These are phyloP conservation scores for Clarireedia hainanense DNA, from an alignment of 2,329 filamentous ascomycete genomes.

Conservation along the genomic window DNA sequence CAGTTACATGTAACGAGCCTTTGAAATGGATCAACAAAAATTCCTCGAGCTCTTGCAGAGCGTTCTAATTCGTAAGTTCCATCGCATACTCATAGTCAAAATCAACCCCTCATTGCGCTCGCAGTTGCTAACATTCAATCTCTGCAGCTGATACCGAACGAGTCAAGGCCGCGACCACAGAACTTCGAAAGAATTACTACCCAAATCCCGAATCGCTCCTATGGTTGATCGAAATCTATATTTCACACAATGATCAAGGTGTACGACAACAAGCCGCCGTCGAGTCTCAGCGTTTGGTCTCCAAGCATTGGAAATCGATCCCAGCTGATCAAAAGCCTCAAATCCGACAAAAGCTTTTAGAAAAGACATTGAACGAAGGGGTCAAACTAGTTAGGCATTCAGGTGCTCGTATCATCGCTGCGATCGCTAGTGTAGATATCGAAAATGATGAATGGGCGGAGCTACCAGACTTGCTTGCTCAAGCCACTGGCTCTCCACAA, in stretches of 20 bases:
- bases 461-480: conserved; percentile 69
- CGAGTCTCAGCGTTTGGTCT: conserved; percentile 74
- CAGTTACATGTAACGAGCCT: not conserved
- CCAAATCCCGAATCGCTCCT: conserved; percentile 75
- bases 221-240: conserved; percentile 79
- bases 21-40: conserved; percentile 67
- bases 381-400: conserved; percentile 74
- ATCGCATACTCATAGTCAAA: conserved; percentile 22
- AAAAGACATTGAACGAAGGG: conserved; percentile 75
- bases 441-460: conserved; percentile 80
- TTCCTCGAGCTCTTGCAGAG: conserved; percentile 82
- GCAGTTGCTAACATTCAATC: conserved; percentile 22
- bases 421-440: conserved; percentile 79
- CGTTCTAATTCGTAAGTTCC: conserved; percentile 69
- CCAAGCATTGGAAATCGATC: conserved; percentile 78
- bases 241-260: conserved; percentile 58
- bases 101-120: conserved; percentile 12
- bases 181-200: conserved; percentile 92
- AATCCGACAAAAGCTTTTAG: conserved; percentile 74
- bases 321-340: conserved; percentile 68
- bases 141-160: conserved; percentile 72
- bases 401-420: conserved; percentile 77
- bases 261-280: conserved; percentile 83
- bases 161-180: conserved; percentile 82
- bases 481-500: conserved; percentile 67